These are phyloP conservation scores for Tricholoma sp. DNA, from an alignment of 768 basidiomycete species.

Conservation along the genomic window DNA sequence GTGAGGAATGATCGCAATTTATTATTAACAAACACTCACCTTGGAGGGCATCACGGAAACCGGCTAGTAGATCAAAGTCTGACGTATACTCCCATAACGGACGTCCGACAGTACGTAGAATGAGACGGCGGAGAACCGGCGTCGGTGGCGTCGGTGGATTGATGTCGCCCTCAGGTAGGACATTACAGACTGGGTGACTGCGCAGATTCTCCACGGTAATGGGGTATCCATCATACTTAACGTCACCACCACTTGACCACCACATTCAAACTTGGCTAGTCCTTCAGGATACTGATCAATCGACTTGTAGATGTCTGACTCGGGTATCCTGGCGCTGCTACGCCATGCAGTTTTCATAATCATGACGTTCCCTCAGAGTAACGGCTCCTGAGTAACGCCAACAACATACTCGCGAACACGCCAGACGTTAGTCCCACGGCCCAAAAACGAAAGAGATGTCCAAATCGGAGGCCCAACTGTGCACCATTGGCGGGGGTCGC, in stretches of 20 bases:
- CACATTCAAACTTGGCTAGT: constrained; percentile 13
- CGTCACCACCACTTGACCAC: constrained; percentile 6
- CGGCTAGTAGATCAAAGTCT: constrained; percentile 13
- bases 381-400: background rate
- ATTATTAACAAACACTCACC: constrained; percentile 9
- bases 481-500: constrained; percentile 8
- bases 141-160: constrained; percentile 1
- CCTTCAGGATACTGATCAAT: constrained; percentile 3
- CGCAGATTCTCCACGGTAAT: constrained; percentile 9
- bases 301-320: background rate
- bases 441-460: constrained; percentile 12
- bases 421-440: constrained; percentile 9
- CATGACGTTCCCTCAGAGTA: constrained; percentile 1
- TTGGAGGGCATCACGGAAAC: constrained; percentile 11
- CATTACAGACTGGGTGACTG: too few relatives aligned
- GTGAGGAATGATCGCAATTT: background rate
- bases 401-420: too few relatives aligned
- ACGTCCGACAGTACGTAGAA: constrained; percentile 13
- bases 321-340: too few relatives aligned
- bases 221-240: background rate
- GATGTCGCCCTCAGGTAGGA: background rate
- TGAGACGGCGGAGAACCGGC: constrained; percentile 3
- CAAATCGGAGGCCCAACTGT: constrained; percentile 16
- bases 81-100: constrained; percentile 15
- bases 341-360: too few relatives aligned